Base-by-base conservation (phyloP, 2,329 filamentous ascomycete genomes). In the Phialophora tarda region DNA sequence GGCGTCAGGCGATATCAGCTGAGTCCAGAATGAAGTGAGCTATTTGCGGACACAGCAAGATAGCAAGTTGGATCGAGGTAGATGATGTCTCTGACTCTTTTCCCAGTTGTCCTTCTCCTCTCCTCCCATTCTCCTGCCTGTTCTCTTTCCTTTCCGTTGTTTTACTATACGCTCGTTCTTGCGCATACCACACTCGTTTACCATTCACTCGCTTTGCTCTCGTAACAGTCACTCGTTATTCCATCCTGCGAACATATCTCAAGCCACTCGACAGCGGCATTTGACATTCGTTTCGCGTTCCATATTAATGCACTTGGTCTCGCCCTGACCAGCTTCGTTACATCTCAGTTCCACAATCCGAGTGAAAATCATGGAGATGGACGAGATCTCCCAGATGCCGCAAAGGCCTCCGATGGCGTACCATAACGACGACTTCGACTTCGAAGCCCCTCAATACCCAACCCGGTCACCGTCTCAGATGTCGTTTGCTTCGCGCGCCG, bases 371-470 rank as follows among this genome's bases (percentile, higher is more conserved):
- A 55, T 55, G 53, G 53, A 55, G n/a, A 34, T 55, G 53, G 28
- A 55, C 53, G n/a, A 55, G 26, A 55, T 55, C 7, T 53, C 10
- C 6, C 53, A 30, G 53, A 34, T 55, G 53, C 53, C 53, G 11
- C 53, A 55, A 8, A 55, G 53, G 53, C 28, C 53, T 24, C 53
- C 53, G 17, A 17, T 55, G 53, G 53, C 53, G 14, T 55, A 55
- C 28, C 53, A 55, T 28, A 34, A 55, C 8, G 53, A 55, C 53
- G 28, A 55, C 28, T 55, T 26, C 53, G 53, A 55, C 28, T 30
- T 55, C 53, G 53, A 32, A 17, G 8, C 28, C 23, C 26, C 53
- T 55, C 53, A 34, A 17, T 55, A n/a, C 53, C 28, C 24, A 14
- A n/a, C 44, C 48, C 50, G 47, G 2, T 61, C 44, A 10, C 53